Evolutionary conservation across 352 stramenopile species (phyloP), one percentile per base, ranked within the genome.

Genomic region (Pythium pectinolyticum): DNA sequence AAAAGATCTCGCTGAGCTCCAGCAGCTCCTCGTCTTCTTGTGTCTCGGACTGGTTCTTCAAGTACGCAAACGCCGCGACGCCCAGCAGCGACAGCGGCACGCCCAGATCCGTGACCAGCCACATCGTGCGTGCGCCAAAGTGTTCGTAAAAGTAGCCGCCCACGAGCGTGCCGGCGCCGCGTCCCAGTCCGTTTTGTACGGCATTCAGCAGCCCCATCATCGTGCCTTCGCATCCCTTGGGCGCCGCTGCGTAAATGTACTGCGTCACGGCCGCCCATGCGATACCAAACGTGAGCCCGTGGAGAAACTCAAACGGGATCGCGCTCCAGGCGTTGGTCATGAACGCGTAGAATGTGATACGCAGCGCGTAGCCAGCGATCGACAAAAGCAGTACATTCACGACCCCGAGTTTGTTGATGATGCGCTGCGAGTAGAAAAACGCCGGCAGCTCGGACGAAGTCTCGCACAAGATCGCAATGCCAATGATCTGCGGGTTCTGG

Each of bases 241-340:
- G 85, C 30, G 85, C 69, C 1, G 80, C 71, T 34, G 74, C 66
- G 67, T 91, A 94, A 3, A 92, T 67, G 64, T 94, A 94, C 65
- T 91, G 78, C 17, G 85, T 92, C 52, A 71, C 82, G 6, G 83
- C 82, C 6, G 85, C 83, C 85, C 81, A 92, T 1, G 81, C 74
- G 53, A 94, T 72, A 15, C 79, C 81, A 53, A 88, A 94, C 6
- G 85, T 92, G 45, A 84, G 60, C 5, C 85, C 82, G 61, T 94
- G 85, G 28, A 94, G 66, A 31, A 92, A 87, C 58, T 92, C 85
- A 61, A 92, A 90, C 0, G 85, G 85, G 46, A 94, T 90, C 5
- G 81, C 85, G 11, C 61, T 73, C 85, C 85, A 94, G 15, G 82
- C 72, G 69, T 91, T 88, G 41, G 79, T 85, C 82, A 94, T 92